Evolutionary conservation across 371 early-diverging fungal species (phyloP).

Genomic region (Mortierella sp.): DNA sequence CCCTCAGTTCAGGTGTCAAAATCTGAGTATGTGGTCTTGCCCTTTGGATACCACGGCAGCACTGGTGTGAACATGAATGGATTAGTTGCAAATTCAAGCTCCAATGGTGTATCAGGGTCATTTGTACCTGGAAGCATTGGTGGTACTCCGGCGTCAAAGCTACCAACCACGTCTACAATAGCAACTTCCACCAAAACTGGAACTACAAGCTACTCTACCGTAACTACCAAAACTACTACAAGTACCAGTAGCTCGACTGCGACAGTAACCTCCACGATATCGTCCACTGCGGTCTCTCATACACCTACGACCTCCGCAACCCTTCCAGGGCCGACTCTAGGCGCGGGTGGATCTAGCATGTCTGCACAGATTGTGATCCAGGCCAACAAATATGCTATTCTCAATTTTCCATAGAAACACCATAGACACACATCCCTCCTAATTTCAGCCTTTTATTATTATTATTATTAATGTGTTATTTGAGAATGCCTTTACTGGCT

Average conservation of each 20-base stretch:
- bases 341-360: slow-evolving; percentile 21
- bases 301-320: neutral
- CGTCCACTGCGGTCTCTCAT: neutral
- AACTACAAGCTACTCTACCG: too few species aligned
- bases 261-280: slow-evolving; percentile 5
- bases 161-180: neutral
- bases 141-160: neutral
- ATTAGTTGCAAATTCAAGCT: slow-evolving; percentile 6
- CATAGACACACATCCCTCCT: neutral
- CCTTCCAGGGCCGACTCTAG: slow-evolving; percentile 9
- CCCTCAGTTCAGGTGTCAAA: slow-evolving; percentile 31
- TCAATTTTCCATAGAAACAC: slow-evolving; percentile 34
- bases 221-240: neutral
- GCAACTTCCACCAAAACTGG: neutral
- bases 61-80: slow-evolving; percentile 12
- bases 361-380: slow-evolving; percentile 40
- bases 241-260: neutral
- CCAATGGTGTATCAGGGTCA: slow-evolving; percentile 24
- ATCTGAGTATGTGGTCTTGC: slow-evolving; percentile 18
- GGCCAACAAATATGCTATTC: slow-evolving; percentile 32
- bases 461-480: neutral
- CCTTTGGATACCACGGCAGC: slow-evolving; percentile 12
- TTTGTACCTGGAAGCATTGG: neutral
- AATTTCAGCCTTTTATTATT: neutral
- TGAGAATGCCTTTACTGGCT: neutral